Evolutionary conservation across 371 early-diverging fungal genomes (phyloP).

Genomic region (Saksenaea oblongispora): DNA sequence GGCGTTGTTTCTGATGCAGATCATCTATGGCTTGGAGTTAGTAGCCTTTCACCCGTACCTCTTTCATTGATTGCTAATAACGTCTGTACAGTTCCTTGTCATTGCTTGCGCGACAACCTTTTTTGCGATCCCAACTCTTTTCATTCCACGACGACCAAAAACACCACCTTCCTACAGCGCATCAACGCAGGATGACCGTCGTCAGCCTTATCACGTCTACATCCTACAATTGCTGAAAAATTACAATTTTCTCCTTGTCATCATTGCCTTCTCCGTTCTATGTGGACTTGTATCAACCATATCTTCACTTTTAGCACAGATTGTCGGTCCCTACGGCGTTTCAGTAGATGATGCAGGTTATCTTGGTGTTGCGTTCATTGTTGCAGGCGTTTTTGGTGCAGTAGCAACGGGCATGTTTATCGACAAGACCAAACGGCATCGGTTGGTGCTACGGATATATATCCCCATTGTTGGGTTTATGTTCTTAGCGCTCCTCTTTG

Average conservation of each 20-base stretch:
- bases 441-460: constrained; percentile 37
- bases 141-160: constrained; percentile 55
- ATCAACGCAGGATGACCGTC: constrained; percentile 25
- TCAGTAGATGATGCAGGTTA: constrained; percentile 59
- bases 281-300: constrained; percentile 68
- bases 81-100: constrained; percentile 35
- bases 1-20: constrained; percentile 28
- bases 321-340: constrained; percentile 63
- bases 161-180: constrained; percentile 59
- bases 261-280: constrained; percentile 55
- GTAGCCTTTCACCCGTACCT: not conserved
- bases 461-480: constrained; percentile 56
- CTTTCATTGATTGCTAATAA: not conserved
- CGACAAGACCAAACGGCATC: constrained; percentile 54
- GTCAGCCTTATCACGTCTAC: constrained; percentile 42
- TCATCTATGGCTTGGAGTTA: constrained; percentile 29
- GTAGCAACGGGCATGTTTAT: constrained; percentile 37
- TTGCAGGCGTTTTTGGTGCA: constrained; percentile 59
- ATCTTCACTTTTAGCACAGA: constrained; percentile 61
- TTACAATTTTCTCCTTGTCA: constrained; percentile 56
- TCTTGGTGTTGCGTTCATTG: constrained; percentile 56
- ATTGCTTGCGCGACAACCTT: constrained; percentile 46
- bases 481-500: constrained; percentile 53
- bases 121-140: constrained; percentile 46
- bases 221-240: constrained; percentile 52